phyloP scores from a whole-genome alignment of 208 protist genomes.

The Acanthamoeba lenticulata region DNA sequence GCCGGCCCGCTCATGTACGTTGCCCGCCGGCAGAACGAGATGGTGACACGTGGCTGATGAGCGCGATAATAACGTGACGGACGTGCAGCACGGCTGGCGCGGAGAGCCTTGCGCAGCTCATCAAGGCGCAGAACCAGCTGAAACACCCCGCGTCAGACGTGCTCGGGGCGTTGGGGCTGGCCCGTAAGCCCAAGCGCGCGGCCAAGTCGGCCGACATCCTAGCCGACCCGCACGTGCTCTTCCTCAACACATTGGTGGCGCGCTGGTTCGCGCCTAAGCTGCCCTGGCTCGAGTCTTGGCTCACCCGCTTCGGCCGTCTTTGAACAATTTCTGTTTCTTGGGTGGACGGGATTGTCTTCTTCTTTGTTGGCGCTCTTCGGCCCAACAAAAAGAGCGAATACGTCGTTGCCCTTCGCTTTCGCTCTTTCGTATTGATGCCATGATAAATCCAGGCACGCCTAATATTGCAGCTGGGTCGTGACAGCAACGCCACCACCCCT shows the following conservation, averaged over 20 bases:
- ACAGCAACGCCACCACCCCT: no score
- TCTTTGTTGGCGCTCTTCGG: no score
- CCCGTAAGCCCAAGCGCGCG: not conserved
- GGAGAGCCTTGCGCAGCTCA: conserved; percentile 22
- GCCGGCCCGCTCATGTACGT: conserved; percentile 54
- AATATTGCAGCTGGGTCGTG: no score
- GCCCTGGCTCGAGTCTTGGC: not conserved
- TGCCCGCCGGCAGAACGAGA: not conserved
- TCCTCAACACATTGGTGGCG: not conserved
- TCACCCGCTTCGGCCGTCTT: not conserved
- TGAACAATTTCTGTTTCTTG: not conserved
- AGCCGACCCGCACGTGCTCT: not conserved
- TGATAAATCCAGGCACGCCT: no score
- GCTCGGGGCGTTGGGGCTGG: not conserved
- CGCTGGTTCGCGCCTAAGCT: conserved; percentile 33
- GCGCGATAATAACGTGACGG: not conserved
- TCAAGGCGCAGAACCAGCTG: conserved; percentile 33
- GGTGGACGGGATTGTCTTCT: no score
- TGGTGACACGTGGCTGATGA: not conserved
- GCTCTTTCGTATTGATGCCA: no score
- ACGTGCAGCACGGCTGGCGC: conserved; percentile 12
- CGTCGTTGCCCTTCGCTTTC: no score
- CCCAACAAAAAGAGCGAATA: no score
- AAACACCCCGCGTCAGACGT: not conserved
- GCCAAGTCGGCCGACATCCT: conserved; percentile 50